Percentiles rank a stretch among this genome's conserved stretches.
phyloP scores from a whole-genome alignment of 1,284 basidiomycete species.

The Trichosporon faecale region DNA sequence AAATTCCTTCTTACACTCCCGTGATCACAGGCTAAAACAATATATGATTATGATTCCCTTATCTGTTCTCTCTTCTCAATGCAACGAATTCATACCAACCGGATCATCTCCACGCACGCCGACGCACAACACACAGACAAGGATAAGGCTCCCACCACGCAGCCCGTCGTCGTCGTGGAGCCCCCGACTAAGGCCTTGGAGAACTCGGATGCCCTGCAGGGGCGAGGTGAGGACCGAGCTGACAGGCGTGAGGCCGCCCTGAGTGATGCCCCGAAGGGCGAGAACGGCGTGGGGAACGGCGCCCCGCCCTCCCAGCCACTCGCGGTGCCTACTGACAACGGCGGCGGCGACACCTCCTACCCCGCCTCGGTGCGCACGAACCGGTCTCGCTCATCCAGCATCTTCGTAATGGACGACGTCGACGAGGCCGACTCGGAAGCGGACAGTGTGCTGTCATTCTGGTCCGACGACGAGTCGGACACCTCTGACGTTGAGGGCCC shows the following conservation, averaged over 20 bases:
- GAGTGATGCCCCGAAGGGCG: not conserved
- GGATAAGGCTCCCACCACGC: not conserved
- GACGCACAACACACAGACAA: not conserved
- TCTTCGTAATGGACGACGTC: conserved; percentile 25
- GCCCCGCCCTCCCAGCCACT: not conserved
- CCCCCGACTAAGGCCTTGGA: not conserved
- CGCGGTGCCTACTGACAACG: not conserved
- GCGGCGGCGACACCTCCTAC: not conserved
- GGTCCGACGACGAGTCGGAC: conserved; percentile 45
- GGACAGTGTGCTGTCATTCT: conserved; percentile 43
- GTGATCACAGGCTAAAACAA: conserved; percentile 10
- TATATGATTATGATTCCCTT: conserved; percentile 13
- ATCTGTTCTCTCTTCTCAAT: conserved; percentile 10
- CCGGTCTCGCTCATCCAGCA: conserved; percentile 7
- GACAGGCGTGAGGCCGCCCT: not conserved
- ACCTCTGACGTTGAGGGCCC: conserved; percentile 26
- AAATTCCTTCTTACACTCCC: conserved; percentile 38
- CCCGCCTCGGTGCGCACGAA: not conserved
- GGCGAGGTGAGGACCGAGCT: not conserved
- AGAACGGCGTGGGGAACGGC: not conserved
- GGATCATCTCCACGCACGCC: not conserved
- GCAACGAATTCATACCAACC: conserved; percentile 15
- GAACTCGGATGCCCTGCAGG: not conserved
- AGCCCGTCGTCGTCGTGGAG: conserved; percentile 1
- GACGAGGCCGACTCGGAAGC: conserved; percentile 38